phyloP scores from a whole-genome alignment of 1,139 yeast species.

The Scheffersomyces cryptocercus region DNA sequence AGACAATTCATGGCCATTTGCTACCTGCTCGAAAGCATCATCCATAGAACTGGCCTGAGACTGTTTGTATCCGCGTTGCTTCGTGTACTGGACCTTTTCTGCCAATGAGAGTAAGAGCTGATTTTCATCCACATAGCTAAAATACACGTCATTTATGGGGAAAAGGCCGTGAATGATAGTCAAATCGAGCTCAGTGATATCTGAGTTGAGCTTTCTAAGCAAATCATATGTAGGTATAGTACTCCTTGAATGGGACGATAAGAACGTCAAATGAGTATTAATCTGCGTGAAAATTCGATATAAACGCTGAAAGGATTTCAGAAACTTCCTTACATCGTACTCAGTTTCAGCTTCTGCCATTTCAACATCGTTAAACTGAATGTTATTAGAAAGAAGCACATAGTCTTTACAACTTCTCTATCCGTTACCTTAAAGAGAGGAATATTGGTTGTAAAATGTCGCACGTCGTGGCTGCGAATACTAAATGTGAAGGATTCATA shows the following conservation, averaged over 20 bases:
- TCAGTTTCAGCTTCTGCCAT: too few relatives aligned
- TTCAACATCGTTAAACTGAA: too few relatives aligned
- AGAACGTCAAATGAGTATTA: conserved; percentile 45
- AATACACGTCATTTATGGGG: conserved; percentile 67
- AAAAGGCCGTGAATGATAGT: conserved; percentile 64
- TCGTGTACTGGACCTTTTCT: conserved; percentile 35
- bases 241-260: conserved; percentile 42
- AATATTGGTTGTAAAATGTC: too few relatives aligned
- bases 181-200: conserved; percentile 49
- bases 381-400: too few relatives aligned
- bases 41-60: conserved; percentile 31
- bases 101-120: conserved; percentile 45
- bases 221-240: conserved; percentile 43
- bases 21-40: conserved; percentile 27
- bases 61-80: conserved; percentile 49
- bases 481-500: too few relatives aligned
- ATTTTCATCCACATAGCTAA: conserved; percentile 72
- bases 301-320: conserved; percentile 9
- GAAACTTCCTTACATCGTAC: conserved; percentile 5
- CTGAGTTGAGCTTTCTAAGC: conserved; percentile 31
- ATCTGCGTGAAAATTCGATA: conserved; percentile 28
- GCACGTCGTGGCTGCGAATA: too few relatives aligned
- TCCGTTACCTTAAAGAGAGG: too few relatives aligned
- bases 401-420: too few relatives aligned
- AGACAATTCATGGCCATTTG: conserved; percentile 23